Base-by-base conservation (phyloP, 306 rosid species). In the Prunus mira region DNA sequence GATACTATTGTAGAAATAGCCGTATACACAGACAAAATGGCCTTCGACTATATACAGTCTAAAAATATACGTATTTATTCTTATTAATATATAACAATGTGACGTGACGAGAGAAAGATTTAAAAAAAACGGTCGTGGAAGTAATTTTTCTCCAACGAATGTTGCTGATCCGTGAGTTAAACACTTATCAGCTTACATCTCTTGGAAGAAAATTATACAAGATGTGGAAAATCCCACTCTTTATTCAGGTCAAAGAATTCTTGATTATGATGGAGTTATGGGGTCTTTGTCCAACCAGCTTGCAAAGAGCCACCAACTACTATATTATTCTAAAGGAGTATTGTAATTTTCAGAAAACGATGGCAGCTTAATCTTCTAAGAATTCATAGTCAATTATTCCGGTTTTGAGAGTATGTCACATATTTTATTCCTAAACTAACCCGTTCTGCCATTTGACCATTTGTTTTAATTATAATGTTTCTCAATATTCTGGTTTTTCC, bases 91-190 rank as follows among this genome's bases (percentile, higher is more conserved):
- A 38, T 7, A 38, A 6, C 0, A 7, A 38, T 38, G 9, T 38
- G 9, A 38, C 43, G 9, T 7, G 43, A 7, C 9, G 2, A 38
- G 9, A 38, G 0, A 38, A 7, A 7, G 0, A 7, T 0, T 0
- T 0, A 0, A 6, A 38, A 38, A 34, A 7, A 7, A 38, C 0
- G 0, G 2, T 38, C 9, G 1, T 38, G 43, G 9, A 38, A 38
- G 43, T 5, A 32, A 38, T 38, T 38, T 38, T 38, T 38, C 43
- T 38, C 2, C 43, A 1, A 38, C 8, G 0, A 0, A 38, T 38
- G 43, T 38, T 7, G 10, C 43, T 38, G 2, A 38, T 38, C 43
- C n/a, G 0, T 47, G 52, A 47, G 52, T 47, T 3, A 47, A 3
- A 9, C 2, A 3, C 14, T 47, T 47, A 12, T 47, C 52, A 47